These are phyloP conservation scores for Corymbia calophylla DNA, from an alignment of 441 rosid genomes.

Conservation along the genomic window DNA sequence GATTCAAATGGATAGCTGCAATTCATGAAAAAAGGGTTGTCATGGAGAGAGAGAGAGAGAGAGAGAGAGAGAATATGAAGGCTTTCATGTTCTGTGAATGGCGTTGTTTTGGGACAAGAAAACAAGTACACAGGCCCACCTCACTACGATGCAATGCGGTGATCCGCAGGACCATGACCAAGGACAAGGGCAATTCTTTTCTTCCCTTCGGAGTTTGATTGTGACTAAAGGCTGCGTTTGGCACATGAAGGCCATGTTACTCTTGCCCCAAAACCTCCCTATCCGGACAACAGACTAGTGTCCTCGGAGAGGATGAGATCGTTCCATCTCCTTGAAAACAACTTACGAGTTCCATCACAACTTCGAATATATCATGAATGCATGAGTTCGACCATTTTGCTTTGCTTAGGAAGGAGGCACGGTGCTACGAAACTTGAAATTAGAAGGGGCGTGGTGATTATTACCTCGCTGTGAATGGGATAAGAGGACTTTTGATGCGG, in stretches of 20 bases:
- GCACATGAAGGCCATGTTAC: constrained; percentile 97
- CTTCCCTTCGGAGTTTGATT: constrained; percentile 32
- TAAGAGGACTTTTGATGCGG: neutral
- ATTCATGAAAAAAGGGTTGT: neutral
- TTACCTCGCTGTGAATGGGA: neutral
- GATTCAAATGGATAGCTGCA: neutral
- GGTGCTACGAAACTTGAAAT: neutral
- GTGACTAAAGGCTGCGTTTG: constrained; percentile 38
- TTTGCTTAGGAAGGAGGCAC: neutral
- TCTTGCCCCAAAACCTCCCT: constrained; percentile 31
- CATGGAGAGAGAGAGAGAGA: neutral
- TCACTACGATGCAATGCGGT: constrained; percentile 19
- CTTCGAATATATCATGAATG: neutral
- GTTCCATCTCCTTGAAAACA: constrained; percentile 12
- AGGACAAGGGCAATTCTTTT: neutral
- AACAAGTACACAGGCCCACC: constrained; percentile 40
- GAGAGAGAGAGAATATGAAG: neutral
- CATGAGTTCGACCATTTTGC: neutral
- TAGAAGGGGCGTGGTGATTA: neutral
- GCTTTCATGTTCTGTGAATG: constrained; percentile 66
- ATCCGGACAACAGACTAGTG: constrained; percentile 22
- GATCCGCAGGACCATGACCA: constrained; percentile 15
- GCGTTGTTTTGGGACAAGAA: constrained; percentile 26
- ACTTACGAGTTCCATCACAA: neutral
- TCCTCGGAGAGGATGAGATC: constrained; percentile 19